Conservation (phyloP, 2,329 filamentous ascomycete genomes). For the Diaporthe vaccinii region DNA sequence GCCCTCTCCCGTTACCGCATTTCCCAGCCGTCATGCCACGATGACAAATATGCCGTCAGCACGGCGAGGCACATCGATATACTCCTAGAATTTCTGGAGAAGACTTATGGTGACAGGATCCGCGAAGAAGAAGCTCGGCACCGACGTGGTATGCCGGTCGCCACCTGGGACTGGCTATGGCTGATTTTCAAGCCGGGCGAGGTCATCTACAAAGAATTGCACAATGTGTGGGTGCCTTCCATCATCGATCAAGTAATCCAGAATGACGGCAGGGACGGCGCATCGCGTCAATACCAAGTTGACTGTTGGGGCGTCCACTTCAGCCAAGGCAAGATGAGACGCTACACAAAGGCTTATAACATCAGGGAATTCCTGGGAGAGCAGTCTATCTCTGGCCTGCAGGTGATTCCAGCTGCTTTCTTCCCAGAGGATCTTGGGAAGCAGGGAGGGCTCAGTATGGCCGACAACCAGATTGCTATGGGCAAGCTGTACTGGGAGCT, state of each 20-base stretch:
- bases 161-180: constrained; percentile 62
- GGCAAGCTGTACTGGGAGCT: constrained; percentile 64
- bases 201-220: constrained; percentile 57
- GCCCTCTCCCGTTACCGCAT: constrained; percentile 58
- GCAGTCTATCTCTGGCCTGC: constrained; percentile 57
- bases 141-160: constrained; percentile 52
- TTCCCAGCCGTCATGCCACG: constrained; percentile 57
- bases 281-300: constrained; percentile 45
- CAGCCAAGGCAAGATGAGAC: constrained; percentile 50
- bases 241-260: constrained; percentile 54
- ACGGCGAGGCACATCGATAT: constrained; percentile 61
- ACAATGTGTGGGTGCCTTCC: constrained; percentile 57
- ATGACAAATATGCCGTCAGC: constrained; percentile 55
- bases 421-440: constrained; percentile 54
- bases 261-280: constrained; percentile 9
- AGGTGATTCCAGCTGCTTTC: constrained; percentile 58
- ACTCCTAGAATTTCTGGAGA: constrained; percentile 58
- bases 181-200: constrained; percentile 60
- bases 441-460: constrained; percentile 48
- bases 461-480: constrained; percentile 55
- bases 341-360: constrained; percentile 54
- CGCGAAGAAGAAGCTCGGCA: constrained; percentile 58
- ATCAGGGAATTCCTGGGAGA: constrained; percentile 59
- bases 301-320: constrained; percentile 59
- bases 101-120: constrained; percentile 53